Evolutionary conservation across 2,329 filamentous ascomycete genomes (phyloP).

Genomic region (Balansia obtecta): DNA sequence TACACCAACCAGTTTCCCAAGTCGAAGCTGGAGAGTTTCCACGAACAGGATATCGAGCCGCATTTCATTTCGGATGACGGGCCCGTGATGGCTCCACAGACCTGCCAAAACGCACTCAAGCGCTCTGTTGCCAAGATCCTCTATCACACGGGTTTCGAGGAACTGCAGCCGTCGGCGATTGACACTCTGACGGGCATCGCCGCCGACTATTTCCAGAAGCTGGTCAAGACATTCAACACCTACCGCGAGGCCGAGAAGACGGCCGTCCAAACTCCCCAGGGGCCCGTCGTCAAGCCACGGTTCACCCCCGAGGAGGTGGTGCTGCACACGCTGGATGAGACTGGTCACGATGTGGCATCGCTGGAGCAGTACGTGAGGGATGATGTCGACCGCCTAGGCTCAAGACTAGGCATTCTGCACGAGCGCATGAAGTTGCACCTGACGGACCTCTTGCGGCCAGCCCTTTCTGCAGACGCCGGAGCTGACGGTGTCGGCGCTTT

Average conservation of each 20-base stretch:
- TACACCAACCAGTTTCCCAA: slow-evolving; percentile 98
- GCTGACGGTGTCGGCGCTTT: slow-evolving; percentile 83
- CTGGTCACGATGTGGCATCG: slow-evolving; percentile 68
- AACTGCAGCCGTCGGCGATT: slow-evolving; percentile 87
- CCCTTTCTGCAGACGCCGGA: slow-evolving; percentile 60
- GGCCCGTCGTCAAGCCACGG: slow-evolving; percentile 42
- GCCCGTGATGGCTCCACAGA: slow-evolving; percentile 71
- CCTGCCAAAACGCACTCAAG: slow-evolving; percentile 74
- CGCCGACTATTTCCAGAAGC: slow-evolving; percentile 76
- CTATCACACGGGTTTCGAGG: slow-evolving; percentile 93
- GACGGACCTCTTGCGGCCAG: slow-evolving; percentile 84
- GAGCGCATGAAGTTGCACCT: slow-evolving; percentile 91
- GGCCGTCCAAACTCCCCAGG: slow-evolving; percentile 33
- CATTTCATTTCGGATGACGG: slow-evolving; percentile 83
- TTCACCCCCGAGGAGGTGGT: slow-evolving; percentile 79
- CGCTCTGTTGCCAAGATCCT: slow-evolving; percentile 89
- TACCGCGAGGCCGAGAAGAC: slow-evolving; percentile 78
- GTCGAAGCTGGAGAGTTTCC: slow-evolving; percentile 80
- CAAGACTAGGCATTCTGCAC: slow-evolving; percentile 72
- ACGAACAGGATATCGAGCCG: slow-evolving; percentile 76
- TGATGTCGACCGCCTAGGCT: slow-evolving; percentile 75
- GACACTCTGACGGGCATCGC: slow-evolving; percentile 85
- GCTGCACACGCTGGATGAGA: slow-evolving; percentile 73
- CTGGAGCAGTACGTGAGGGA: slow-evolving; percentile 84
- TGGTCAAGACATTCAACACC: slow-evolving; percentile 65